Percentiles rank a stretch among this genome's conserved stretches.
phyloP scores from a whole-genome alignment of 2,329 filamentous ascomycete species.

The Calonectria hongkongensis region DNA sequence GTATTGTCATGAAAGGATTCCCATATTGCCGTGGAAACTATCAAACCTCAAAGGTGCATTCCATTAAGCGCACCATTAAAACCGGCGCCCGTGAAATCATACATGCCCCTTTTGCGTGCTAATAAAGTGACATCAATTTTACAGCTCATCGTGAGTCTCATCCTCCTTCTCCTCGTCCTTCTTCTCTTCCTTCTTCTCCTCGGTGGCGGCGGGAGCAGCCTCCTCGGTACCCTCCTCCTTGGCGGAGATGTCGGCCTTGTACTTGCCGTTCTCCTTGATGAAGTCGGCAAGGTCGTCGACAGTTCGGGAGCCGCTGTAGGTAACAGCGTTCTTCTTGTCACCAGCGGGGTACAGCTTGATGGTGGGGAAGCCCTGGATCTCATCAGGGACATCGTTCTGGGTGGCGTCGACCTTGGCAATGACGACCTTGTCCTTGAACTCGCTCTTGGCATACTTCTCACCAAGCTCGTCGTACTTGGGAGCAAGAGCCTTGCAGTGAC shows the following conservation, averaged over 20 bases:
- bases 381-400: constrained; percentile 95
- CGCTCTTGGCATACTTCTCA: constrained; percentile 83
- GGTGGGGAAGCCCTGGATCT: constrained; percentile 98
- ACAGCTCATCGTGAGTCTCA: constrained; percentile 84
- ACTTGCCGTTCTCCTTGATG: constrained; percentile 95
- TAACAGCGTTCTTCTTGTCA: constrained; percentile 87
- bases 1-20: constrained; percentile 50
- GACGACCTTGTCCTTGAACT: constrained; percentile 88
- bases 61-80: constrained; percentile 54
- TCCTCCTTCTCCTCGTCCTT: constrained; percentile 65
- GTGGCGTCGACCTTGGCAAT: constrained; percentile 99
- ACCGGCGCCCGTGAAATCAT: constrained; percentile 60
- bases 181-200: constrained; percentile 70
- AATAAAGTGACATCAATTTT: constrained; percentile 64
- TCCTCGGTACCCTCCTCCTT: constrained; percentile 74
- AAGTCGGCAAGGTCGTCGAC: constrained; percentile 94
- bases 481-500: constrained; percentile 98
- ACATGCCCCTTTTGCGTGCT: constrained; percentile 56
- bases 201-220: constrained; percentile 71
- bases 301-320: constrained; percentile 91
- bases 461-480: constrained; percentile 97
- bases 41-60: constrained; percentile 52
- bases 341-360: constrained; percentile 98
- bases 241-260: constrained; percentile 82
- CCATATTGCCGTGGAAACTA: constrained; percentile 54